Conservation (phyloP, 208 protist species). For the Trypanosoma mega region DNA sequence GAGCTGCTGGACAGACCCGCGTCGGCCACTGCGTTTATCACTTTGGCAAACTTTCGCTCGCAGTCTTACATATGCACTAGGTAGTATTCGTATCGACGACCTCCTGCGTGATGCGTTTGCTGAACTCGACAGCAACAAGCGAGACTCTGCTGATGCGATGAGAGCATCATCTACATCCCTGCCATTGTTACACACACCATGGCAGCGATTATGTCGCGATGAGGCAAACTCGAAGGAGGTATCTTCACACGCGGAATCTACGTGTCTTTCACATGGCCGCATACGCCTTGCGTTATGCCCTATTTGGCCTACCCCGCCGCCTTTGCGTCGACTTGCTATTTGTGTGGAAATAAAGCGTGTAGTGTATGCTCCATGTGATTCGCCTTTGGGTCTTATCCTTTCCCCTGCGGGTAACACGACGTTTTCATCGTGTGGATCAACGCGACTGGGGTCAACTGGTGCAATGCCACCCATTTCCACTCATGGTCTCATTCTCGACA, state of each 20-base stretch:
- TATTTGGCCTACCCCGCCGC: too few relatives aligned
- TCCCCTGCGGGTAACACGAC: constrained; percentile 2
- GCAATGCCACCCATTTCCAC: neutral
- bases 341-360: too few relatives aligned
- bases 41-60: constrained; percentile 13
- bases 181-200: neutral
- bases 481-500: neutral
- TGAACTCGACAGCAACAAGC: neutral
- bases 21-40: constrained; percentile 3
- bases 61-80: neutral
- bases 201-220: too few relatives aligned
- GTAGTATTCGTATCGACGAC: constrained; percentile 11
- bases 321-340: constrained; percentile 21
- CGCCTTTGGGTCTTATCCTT: constrained; percentile 11
- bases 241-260: too few relatives aligned
- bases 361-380: neutral
- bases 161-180: neutral
- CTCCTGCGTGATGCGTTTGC: constrained; percentile 13
- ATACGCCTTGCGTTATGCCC: too few relatives aligned
- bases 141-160: neutral
- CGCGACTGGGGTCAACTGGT: neutral
- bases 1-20: constrained; percentile 10
- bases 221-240: too few relatives aligned
- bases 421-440: constrained; percentile 6
- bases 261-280: too few relatives aligned